Evolutionary conservation across 2,329 filamentous ascomycete genomes (phyloP), one percentile per base, ranked within the genome.

Genomic region (Xylaria sp.): DNA sequence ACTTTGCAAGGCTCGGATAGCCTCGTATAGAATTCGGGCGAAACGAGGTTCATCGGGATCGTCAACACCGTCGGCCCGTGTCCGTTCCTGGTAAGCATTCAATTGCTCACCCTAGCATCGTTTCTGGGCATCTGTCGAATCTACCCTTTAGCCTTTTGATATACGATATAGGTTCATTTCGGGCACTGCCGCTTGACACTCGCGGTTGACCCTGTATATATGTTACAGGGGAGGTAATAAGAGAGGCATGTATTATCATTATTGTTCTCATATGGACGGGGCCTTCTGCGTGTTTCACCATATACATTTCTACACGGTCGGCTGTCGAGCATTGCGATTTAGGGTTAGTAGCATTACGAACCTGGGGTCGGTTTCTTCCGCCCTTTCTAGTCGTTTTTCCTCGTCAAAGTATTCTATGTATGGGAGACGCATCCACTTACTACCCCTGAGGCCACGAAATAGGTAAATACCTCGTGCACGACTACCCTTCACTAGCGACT

Each of bases 281-380:
- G 57, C 57, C 68, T 25, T 37, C 32, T 56, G 68, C 68, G 61
- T 64, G 68, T 67, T 67, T 70, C 68, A 70, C 56, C 61, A 68
- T 61, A 28, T n/a, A 52, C 10, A 46, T 32, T 28, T 46, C 41
- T 44, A 41, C 60, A 50, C 50, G 52, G 57, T 63, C 61, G 65
- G 50, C 65, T 60, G 61, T 41, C 51, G 55, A 63, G 48, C 68
- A 67, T 63, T 63, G 39, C 67, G 55, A 48, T 34, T 60, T 66
- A 23, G 7, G 57, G 67, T 58, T 66, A 63, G 63, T 13, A 54
- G 48, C n/a, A 32, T 20, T 10, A 37, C 62, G 9, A 69, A 70
- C 65, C 65, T 65, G 55, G 69, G 58, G 66, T 66, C 66, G 66
- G 66, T 52, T 66, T 69, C 63, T 69, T 60, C 66, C 66, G 63